Conservation (phyloP, 2,329 filamentous ascomycete genomes). For the Triangularia setosa region DNA sequence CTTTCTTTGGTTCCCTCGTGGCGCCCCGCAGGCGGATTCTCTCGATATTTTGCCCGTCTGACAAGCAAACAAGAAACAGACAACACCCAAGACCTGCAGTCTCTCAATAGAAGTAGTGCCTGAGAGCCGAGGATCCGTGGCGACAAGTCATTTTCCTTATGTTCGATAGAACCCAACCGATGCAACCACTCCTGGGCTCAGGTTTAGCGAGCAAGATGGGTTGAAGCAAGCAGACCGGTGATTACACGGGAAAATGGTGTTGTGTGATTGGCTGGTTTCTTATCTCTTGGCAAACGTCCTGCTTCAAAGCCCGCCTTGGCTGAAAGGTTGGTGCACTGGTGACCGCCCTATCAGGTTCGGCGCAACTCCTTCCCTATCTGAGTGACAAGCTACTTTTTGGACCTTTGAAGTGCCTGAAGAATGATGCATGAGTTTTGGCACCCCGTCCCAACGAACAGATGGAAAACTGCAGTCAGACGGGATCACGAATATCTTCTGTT, state of each 20-base stretch:
- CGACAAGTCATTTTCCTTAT: neutral
- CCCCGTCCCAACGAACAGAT: neutral
- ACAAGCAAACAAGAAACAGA: neutral
- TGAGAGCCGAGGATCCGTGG: neutral
- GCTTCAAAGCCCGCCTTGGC: conserved; percentile 2
- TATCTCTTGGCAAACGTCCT: conserved; percentile 22
- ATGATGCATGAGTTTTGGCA: neutral
- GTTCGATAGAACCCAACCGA: neutral
- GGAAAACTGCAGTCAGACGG: neutral
- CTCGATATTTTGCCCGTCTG: neutral
- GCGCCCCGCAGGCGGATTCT: neutral
- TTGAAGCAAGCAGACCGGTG: neutral
- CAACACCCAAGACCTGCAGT: conserved; percentile 4
- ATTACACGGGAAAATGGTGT: neutral
- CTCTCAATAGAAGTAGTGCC: conserved; percentile 1
- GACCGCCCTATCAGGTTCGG: conserved; percentile 5
- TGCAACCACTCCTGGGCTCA: neutral
- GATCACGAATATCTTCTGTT: neutral
- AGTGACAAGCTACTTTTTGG: neutral
- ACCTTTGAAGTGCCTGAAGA: neutral
- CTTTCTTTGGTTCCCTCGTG: neutral
- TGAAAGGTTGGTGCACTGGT: neutral
- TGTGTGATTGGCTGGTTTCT: conserved; percentile 15
- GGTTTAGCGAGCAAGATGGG: neutral
- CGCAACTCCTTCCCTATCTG: neutral